Conservation (phyloP, 768 basidiomycete genomes). For the Leucosporidium creatinivorum region DNA sequence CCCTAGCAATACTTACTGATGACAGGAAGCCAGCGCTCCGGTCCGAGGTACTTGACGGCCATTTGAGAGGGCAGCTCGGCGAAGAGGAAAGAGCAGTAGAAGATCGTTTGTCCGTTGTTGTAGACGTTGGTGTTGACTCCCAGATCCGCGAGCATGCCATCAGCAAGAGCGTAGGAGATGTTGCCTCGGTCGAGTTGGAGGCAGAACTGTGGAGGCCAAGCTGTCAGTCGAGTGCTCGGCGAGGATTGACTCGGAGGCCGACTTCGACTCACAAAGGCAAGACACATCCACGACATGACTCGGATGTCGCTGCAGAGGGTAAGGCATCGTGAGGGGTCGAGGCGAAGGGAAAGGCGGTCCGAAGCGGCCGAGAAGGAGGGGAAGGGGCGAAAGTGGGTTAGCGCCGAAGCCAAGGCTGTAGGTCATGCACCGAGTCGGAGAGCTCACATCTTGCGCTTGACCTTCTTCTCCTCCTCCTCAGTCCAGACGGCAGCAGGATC, state of each 20-base stretch:
- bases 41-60: constrained; percentile 39
- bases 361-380: too few relatives aligned
- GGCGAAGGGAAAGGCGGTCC: too few relatives aligned
- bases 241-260: too few relatives aligned
- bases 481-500: constrained; percentile 40
- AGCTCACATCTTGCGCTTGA: constrained; percentile 17
- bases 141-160: constrained; percentile 38
- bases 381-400: too few relatives aligned
- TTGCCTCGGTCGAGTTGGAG: constrained; percentile 39
- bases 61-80: constrained; percentile 39
- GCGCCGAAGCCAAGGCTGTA: too few relatives aligned
- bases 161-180: constrained; percentile 35
- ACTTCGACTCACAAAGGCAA: neutral
- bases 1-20: neutral
- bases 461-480: constrained; percentile 37
- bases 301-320: neutral
- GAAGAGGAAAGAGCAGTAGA: constrained; percentile 10
- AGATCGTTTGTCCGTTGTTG: constrained; percentile 41
- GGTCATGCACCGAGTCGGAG: too few relatives aligned
- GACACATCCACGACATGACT: neutral
- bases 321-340: too few relatives aligned
- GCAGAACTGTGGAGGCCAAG: constrained; percentile 39
- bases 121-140: constrained; percentile 49
- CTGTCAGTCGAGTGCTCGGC: constrained; percentile 56
- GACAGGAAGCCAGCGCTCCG: constrained; percentile 40